Percentiles rank a stretch among this genome's conserved stretches.
These are phyloP conservation scores for Fusarium nelsonii DNA, from an alignment of 2,329 filamentous ascomycete genomes.

Conservation along the genomic window DNA sequence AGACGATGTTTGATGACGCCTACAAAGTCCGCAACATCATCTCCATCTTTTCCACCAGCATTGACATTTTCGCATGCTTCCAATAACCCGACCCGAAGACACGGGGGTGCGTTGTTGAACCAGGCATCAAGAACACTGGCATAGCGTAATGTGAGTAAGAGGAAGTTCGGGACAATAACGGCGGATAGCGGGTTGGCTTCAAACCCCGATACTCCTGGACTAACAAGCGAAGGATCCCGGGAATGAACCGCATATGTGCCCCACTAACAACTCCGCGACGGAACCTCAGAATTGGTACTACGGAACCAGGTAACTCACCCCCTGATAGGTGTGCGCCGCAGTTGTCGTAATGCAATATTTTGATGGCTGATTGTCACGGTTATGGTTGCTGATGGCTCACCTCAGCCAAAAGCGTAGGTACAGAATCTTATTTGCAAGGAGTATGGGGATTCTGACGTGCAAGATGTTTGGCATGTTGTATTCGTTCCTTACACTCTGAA, in stretches of 20 bases:
- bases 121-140: not conserved
- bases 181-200: constrained; percentile 38
- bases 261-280: constrained; percentile 29
- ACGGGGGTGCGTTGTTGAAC: constrained; percentile 13
- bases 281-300: constrained; percentile 13
- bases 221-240: constrained; percentile 33
- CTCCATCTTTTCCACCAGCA: constrained; percentile 4
- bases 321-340: constrained; percentile 4
- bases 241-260: constrained; percentile 21
- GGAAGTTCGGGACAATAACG: constrained; percentile 14
- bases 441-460: not conserved
- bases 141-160: not conserved
- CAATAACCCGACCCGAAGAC: constrained; percentile 40
- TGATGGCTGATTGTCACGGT: not conserved
- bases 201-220: constrained; percentile 33
- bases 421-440: not conserved
- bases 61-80: constrained; percentile 34
- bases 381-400: constrained; percentile 36
- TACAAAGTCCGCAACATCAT: constrained; percentile 25
- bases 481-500: not conserved
- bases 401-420: constrained; percentile 24
- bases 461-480: not conserved
- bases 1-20: constrained; percentile 2
- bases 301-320: constrained; percentile 1
- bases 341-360: not conserved